Evolutionary conservation across 331 rosid genomes (phyloP).

Genomic region (Quercus lobata): DNA sequence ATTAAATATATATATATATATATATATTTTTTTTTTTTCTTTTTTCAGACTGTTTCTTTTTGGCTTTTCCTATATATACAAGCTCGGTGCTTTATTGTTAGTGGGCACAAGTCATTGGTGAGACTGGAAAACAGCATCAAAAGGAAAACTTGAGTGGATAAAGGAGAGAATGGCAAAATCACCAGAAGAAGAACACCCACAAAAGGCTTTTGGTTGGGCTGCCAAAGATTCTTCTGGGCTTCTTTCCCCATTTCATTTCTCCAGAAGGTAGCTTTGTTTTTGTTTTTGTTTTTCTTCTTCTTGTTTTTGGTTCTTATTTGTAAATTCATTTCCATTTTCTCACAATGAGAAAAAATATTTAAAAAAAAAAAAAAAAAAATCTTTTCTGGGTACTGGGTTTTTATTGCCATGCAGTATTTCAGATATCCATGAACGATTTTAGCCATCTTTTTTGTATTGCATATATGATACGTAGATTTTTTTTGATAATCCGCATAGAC

Average conservation of each 20-base stretch:
- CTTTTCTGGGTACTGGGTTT: neutral
- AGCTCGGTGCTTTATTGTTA: neutral
- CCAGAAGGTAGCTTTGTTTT: slow-evolving; percentile 27
- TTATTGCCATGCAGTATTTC: neutral
- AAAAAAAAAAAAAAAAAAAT: neutral
- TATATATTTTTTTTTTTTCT: too few species aligned
- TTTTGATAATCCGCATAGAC: too few species aligned
- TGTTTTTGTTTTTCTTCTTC: neutral
- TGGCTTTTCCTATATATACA: neutral
- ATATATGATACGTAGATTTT: neutral
- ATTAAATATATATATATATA: too few species aligned
- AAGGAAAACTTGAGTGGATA: neutral
- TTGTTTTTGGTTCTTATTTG: neutral
- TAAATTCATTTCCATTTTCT: neutral
- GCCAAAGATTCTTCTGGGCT: slow-evolving; percentile 36
- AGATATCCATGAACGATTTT: neutral
- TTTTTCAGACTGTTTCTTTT: neutral
- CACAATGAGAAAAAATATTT: neutral
- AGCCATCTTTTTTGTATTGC: neutral
- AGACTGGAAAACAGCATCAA: neutral
- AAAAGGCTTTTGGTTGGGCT: slow-evolving; percentile 49
- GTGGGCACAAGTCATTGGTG: too few species aligned
- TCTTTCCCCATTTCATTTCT: slow-evolving; percentile 45
- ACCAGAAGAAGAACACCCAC: slow-evolving; percentile 22
- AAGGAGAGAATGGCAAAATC: slow-evolving; percentile 28